These are phyloP conservation scores for Claviceps sorghi DNA, from an alignment of 2,329 filamentous ascomycete species.

Conservation along the genomic window DNA sequence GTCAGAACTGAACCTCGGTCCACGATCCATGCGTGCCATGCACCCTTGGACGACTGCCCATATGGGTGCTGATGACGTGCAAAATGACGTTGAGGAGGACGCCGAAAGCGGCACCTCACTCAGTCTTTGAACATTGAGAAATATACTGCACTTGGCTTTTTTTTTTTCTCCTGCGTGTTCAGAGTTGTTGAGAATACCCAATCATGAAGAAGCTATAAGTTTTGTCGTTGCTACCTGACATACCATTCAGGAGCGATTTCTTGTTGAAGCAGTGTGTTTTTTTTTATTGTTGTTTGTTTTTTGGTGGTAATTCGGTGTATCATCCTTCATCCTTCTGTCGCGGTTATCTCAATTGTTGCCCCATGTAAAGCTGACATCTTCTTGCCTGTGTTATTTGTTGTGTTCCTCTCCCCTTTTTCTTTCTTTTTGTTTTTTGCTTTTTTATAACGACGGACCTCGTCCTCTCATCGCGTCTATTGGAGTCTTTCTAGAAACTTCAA, in stretches of 20 bases:
- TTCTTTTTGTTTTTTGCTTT: neutral
- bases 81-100: conserved; percentile 18
- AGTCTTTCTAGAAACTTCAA: neutral
- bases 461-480: neutral
- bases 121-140: neutral
- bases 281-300: neutral
- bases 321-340: neutral
- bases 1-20: conserved; percentile 33
- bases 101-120: conserved; percentile 1
- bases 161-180: neutral
- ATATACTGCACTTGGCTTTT: neutral
- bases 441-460: neutral
- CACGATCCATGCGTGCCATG: conserved; percentile 11
- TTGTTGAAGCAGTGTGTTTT: neutral
- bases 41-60: conserved; percentile 9
- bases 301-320: neutral
- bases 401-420: neutral
- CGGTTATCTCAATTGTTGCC: neutral
- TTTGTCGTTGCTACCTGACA: neutral
- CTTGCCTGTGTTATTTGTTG: neutral
- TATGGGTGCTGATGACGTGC: conserved; percentile 10
- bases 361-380: neutral
- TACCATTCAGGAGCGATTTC: neutral
- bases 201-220: neutral
- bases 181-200: neutral